phyloP scores from a whole-genome alignment of 2,329 filamentous ascomycete genomes.

The Diplocarpon rosae region DNA sequence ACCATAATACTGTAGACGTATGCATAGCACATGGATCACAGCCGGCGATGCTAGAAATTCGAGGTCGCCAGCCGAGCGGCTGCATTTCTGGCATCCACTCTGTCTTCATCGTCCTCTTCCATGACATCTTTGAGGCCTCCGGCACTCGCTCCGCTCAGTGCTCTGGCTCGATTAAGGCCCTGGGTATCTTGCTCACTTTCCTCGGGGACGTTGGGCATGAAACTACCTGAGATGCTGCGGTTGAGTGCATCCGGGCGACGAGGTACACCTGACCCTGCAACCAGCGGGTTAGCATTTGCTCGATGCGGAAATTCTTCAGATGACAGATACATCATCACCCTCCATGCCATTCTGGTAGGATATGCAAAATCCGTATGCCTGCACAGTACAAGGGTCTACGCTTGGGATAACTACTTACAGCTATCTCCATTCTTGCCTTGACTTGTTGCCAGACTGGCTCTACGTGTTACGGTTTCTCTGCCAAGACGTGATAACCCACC shows the following conservation, averaged over 20 bases:
- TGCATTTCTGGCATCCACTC: constrained; percentile 90
- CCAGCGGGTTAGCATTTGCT: background rate
- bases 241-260: constrained; percentile 63
- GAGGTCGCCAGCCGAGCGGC: constrained; percentile 9
- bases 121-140: constrained; percentile 46
- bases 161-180: constrained; percentile 25
- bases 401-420: background rate
- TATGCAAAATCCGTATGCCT: too few relatives aligned
- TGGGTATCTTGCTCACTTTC: constrained; percentile 46
- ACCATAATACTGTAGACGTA: too few relatives aligned
- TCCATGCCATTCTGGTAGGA: background rate
- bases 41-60: constrained; percentile 5
- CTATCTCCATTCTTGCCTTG: constrained; percentile 97
- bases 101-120: constrained; percentile 84
- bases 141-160: constrained; percentile 24
- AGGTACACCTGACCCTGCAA: constrained; percentile 77
- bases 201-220: constrained; percentile 53
- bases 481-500: constrained; percentile 85
- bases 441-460: constrained; percentile 69
- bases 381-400: background rate
- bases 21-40: background rate
- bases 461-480: constrained; percentile 60
- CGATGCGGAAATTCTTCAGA: background rate
- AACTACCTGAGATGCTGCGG: constrained; percentile 64
- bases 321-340: background rate